Base-by-base conservation (phyloP, 148 eudicot species). In the Spergularia bocconei region DNA sequence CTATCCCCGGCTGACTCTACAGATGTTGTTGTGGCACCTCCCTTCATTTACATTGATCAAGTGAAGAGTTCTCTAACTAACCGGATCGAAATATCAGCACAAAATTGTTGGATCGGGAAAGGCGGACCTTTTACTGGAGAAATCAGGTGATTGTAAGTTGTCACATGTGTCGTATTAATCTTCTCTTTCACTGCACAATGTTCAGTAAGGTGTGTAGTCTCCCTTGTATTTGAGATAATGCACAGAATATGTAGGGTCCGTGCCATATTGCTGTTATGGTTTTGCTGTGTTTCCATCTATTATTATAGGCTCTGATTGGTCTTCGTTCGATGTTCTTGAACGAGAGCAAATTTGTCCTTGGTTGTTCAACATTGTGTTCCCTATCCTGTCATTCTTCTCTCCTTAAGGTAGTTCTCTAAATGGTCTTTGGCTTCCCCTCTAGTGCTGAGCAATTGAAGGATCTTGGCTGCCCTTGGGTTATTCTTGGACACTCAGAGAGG, bases 91-190 rank as follows among this genome's bases (percentile, higher is more conserved):
- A 81, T 94, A 80, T 86, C 98, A 70, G 98, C 91, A 41, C 98
- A 94, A 79, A 94, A 94, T 80, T 91, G 93, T 79, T 94, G 98
- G 98, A 86, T 85, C 61, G 93, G 93, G 47, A 94, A 94, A 81
- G 98, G 97, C 79, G 98, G 98, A 71, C 97, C 97, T 73, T 94
- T 90, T 78, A 94, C 98, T 1, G 98, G 98, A 79, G 98, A 94
- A 85, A 94, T 94, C 89, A 94, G 98, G 98, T 91, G 75, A 61
- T 20, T 44, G 7, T 44, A 6, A 6, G 48, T 44, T 44, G 41
- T 23, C n/a, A 12, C 56, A 59, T 67, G 41, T 56, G n/a, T 50
- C 61, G 8, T 11, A 12, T 67, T 29, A 44, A 21, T 62, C 5
- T 12, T 11, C 21, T 1, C 57, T 51, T 39, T 41, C 15, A 21